Conservation (phyloP, 371 early-diverging fungal species). For the Mucor sp. region DNA sequence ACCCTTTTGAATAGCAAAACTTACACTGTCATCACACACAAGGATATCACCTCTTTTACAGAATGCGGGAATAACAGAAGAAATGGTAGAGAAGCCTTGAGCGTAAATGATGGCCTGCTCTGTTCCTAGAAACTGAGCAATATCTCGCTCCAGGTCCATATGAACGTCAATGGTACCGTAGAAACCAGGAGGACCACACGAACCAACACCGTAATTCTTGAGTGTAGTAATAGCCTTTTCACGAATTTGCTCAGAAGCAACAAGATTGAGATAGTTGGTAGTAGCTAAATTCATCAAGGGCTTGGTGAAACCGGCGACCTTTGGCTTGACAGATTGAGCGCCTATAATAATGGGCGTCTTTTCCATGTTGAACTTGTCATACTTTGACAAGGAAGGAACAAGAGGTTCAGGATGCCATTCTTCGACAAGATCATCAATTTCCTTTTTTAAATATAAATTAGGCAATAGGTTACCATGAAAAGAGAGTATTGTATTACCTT, state of each 20-base stretch:
- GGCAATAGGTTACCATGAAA: not conserved
- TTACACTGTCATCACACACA: slow-evolving; percentile 91
- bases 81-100: slow-evolving; percentile 95
- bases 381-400: slow-evolving; percentile 75
- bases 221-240: slow-evolving; percentile 89
- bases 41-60: slow-evolving; percentile 97
- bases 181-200: slow-evolving; percentile 99
- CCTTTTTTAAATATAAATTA: slow-evolving; percentile 9
- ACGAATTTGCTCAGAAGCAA: slow-evolving; percentile 76
- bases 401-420: slow-evolving; percentile 98
- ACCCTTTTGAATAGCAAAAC: slow-evolving; percentile 91
- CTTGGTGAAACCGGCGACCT: slow-evolving; percentile 54
- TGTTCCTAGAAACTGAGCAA: slow-evolving; percentile 89
- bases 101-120: slow-evolving; percentile 97
- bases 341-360: slow-evolving; percentile 79
- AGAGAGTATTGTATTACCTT: slow-evolving; percentile 53
- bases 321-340: slow-evolving; percentile 60
- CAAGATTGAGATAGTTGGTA: slow-evolving; percentile 86
- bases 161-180: slow-evolving; percentile 99
- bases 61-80: slow-evolving; percentile 97
- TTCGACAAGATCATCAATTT: slow-evolving; percentile 83
- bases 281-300: slow-evolving; percentile 83
- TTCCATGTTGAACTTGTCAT: slow-evolving; percentile 78
- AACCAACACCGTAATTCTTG: slow-evolving; percentile 97
- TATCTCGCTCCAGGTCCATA: slow-evolving; percentile 90